These are phyloP conservation scores for Dichotomocladium elegans DNA, from an alignment of 371 early-diverging fungal genomes.

Conservation along the genomic window DNA sequence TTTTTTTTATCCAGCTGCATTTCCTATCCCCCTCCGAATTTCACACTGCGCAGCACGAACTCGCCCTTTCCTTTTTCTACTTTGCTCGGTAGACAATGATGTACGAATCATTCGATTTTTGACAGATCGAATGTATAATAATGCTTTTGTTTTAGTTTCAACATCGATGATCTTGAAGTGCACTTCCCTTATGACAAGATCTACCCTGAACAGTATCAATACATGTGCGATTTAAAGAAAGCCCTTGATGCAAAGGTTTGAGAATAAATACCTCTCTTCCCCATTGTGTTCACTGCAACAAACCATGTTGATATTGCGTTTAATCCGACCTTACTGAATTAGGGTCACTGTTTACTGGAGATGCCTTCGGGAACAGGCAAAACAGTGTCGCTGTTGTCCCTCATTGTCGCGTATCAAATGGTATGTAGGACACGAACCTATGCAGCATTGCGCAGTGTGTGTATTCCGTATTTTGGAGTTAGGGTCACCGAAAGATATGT, in stretches of 20 bases:
- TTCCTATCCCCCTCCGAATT: no score
- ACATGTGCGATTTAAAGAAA: conserved; percentile 96
- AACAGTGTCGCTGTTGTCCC: conserved; percentile 94
- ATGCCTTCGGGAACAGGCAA: conserved; percentile 99
- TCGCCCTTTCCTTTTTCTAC: no score
- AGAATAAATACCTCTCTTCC: no score
- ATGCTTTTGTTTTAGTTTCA: conserved; percentile 56
- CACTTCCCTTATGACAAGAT: conserved; percentile 99
- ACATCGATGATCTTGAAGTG: conserved; percentile 92
- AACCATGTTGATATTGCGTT: background rate
- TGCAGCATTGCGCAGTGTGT: background rate
- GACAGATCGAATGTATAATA: no score
- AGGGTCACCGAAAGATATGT: background rate
- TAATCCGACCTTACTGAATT: background rate
- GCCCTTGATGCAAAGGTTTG: conserved; percentile 86
- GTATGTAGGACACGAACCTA: conserved; percentile 36
- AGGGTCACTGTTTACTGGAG: conserved; percentile 97
- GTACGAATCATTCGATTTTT: no score
- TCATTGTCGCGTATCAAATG: conserved; percentile 97
- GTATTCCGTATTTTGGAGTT: background rate
- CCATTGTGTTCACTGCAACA: background rate
- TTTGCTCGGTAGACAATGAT: no score
- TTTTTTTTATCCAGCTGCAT: no score
- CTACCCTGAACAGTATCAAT: conserved; percentile 99
- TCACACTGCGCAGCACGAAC: no score